Base-by-base conservation (phyloP, 1,284 basidiomycete species). In the Coriolopsis trogii region DNA sequence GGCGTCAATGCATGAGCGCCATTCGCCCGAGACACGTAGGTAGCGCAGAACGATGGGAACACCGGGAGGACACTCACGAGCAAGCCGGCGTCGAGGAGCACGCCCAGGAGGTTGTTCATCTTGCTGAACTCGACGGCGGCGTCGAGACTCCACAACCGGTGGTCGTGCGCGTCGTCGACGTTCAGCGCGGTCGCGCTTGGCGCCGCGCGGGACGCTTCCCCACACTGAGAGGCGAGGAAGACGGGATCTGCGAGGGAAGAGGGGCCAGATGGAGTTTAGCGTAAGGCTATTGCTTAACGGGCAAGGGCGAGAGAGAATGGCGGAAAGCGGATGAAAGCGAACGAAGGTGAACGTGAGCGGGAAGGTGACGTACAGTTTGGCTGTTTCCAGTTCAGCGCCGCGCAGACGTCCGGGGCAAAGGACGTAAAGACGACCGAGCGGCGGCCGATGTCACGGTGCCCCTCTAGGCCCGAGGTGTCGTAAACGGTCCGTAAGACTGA, bases 321-420 rank as follows among this genome's bases (percentile, higher is more conserved):
- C 3, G 28, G 8, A 50, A n/a, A 34, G 31, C 21, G 29, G 36
- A 53, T n/a, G n/a, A n/a, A n/a, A n/a, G n/a, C n/a, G n/a, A n/a
- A n/a, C n/a, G n/a, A n/a, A n/a, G n/a, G n/a, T n/a, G n/a, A n/a
- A n/a, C n/a, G n/a, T n/a, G n/a, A n/a, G n/a, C n/a, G n/a, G n/a
- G n/a, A 55, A 33, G 50, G 41, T 43, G 38, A 70, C 81, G 69
- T 72, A 90, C 93, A 98, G 70, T 99, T 99, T 15, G 97, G 97
- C 72, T 99, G 97, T 73, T 99, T 99, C 95, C 97, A 98, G 70
- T 99, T 98, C 49, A 99, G 71, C 15, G 90, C 87, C 3, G 90
- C 85, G 69, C 93, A 95, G 3, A 93, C 82, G 62, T 91, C 88
- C 10, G 95, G 91, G 53, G 86, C 88, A 69, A 91, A 97, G 12